Conservation (phyloP, 257 asterid genomes). For the Solanum clarkiae region DNA sequence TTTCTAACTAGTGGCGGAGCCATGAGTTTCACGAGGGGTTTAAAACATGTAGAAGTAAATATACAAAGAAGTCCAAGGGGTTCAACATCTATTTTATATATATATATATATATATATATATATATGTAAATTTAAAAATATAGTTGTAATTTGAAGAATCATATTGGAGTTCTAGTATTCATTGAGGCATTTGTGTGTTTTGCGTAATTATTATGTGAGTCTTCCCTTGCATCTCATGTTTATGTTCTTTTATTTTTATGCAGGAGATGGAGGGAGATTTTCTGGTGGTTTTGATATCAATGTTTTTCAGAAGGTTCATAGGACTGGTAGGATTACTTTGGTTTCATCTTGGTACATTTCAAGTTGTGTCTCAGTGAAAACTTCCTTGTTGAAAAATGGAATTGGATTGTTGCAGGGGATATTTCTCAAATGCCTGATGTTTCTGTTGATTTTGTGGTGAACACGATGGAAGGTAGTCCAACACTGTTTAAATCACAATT, state of each 20-base stretch:
- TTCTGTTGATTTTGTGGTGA: slow-evolving; percentile 45
- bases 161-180: background rate
- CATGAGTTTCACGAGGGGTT: too few species aligned
- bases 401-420: slow-evolving; percentile 51
- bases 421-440: slow-evolving; percentile 49
- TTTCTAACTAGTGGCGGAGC: background rate
- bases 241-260: slow-evolving; percentile 7
- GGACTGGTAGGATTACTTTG: slow-evolving; percentile 34
- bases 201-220: background rate
- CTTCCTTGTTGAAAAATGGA: background rate
- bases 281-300: slow-evolving; percentile 95
- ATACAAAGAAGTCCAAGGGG: too few species aligned
- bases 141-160: background rate
- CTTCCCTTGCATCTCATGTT: background rate
- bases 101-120: too few species aligned
- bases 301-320: slow-evolving; percentile 62
- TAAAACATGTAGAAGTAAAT: too few species aligned
- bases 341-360: background rate
- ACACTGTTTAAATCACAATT: background rate
- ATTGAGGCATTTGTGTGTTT: background rate
- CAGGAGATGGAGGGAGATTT: slow-evolving; percentile 70
- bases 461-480: slow-evolving; percentile 63
- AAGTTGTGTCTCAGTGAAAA: background rate
- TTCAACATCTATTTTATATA: too few species aligned
- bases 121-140: background rate